Conservation (phyloP, 495 filamentous ascomycete genomes). For the Immersiella caudata region DNA sequence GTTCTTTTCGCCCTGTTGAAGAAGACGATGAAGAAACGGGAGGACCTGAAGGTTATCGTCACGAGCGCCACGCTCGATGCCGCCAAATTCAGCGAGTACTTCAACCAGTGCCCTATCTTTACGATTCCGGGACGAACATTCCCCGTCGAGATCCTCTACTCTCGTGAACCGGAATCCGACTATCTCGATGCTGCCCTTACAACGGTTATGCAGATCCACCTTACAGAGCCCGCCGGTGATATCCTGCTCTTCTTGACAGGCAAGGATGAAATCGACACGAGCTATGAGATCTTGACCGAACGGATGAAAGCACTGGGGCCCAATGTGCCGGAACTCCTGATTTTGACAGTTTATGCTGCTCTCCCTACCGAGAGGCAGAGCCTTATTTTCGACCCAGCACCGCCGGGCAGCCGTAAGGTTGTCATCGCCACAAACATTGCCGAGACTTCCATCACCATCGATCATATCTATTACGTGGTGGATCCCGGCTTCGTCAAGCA, state of each 20-base stretch:
- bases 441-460: constrained; percentile 96
- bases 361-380: constrained; percentile 93
- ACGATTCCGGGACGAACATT: constrained; percentile 93
- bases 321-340: constrained; percentile 86
- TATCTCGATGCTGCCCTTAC: constrained; percentile 94
- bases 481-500: constrained; percentile 98
- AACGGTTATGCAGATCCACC: constrained; percentile 97
- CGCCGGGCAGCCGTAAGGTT: constrained; percentile 86
- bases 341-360: constrained; percentile 92
- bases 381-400: constrained; percentile 90
- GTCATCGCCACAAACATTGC: constrained; percentile 99
- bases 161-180: constrained; percentile 90
- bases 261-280: constrained; percentile 96
- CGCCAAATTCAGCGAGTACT: constrained; percentile 95
- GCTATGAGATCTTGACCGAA: constrained; percentile 89
- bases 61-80: constrained; percentile 96
- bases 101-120: constrained; percentile 92
- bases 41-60: constrained; percentile 92
- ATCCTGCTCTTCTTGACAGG: constrained; percentile 96
- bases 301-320: constrained; percentile 95
- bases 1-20: constrained; percentile 93
- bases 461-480: constrained; percentile 95
- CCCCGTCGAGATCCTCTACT: constrained; percentile 94
- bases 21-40: constrained; percentile 83
- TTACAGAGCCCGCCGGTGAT: constrained; percentile 87